Conservation (phyloP, 75 land plant genomes). For the Azolla pinnata region DNA sequence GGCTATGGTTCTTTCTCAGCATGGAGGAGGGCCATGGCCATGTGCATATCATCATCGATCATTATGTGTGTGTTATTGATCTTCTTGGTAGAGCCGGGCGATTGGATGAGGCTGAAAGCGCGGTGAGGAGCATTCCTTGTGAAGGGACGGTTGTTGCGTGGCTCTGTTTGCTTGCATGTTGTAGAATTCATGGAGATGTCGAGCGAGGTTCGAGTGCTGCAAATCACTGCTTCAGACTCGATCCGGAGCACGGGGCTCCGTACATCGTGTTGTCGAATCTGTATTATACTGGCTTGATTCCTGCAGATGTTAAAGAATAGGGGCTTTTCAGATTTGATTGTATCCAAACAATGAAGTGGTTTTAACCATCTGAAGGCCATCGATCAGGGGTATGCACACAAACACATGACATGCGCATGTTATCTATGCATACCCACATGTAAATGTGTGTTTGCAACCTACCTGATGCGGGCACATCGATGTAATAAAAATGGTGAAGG, state of each 20-base stretch:
- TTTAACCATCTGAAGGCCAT: too few relatives aligned
- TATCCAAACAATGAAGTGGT: too few relatives aligned
- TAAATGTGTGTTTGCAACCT: too few relatives aligned
- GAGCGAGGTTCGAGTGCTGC: slow-evolving; percentile 46
- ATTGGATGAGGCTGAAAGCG: slow-evolving; percentile 42
- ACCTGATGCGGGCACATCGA: too few relatives aligned
- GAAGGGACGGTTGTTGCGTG: slow-evolving; percentile 35
- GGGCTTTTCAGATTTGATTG: too few relatives aligned
- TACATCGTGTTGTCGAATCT: slow-evolving; percentile 43
- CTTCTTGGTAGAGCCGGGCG: slow-evolving; percentile 48
- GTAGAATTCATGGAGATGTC: slow-evolving; percentile 39
- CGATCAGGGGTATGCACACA: too few relatives aligned
- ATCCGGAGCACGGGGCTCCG: slow-evolving; percentile 32
- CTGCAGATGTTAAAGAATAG: too few relatives aligned
- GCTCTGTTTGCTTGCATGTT: slow-evolving; percentile 57
- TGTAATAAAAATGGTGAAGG: too few relatives aligned
- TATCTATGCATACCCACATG: too few relatives aligned
- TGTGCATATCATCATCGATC: slow-evolving; percentile 31
- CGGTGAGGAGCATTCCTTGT: slow-evolving; percentile 23
- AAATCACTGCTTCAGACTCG: slow-evolving; percentile 33
- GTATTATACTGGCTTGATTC: too few relatives aligned
- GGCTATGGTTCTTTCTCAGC: slow-evolving; percentile 33
- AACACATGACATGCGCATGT: too few relatives aligned
- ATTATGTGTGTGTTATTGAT: slow-evolving; percentile 52
- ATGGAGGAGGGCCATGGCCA: slow-evolving; percentile 46